A percentile compares a stretch with the other conserved stretches of the same genome.
Evolutionary conservation across 768 basidiomycete genomes (phyloP).

Genomic region (Mycena belliarum): DNA sequence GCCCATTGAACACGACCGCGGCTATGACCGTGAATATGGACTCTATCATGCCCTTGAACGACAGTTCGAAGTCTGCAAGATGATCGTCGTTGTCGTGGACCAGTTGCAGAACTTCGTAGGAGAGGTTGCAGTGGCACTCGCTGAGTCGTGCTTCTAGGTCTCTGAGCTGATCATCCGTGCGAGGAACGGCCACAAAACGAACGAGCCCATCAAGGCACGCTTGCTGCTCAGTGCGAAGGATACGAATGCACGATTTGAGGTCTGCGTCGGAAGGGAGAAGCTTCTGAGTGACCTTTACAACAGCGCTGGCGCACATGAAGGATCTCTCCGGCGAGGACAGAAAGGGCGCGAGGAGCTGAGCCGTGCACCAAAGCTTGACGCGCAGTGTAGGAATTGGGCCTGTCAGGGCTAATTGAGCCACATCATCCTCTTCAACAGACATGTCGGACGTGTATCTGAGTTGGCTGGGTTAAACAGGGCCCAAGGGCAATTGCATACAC

Average conservation of each 20-base stretch:
- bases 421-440: background rate
- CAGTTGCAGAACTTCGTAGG: background rate
- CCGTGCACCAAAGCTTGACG: background rate
- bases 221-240: constrained; percentile 2
- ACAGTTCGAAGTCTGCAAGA: background rate
- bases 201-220: background rate
- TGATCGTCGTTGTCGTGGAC: background rate
- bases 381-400: background rate
- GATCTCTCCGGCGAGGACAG: background rate
- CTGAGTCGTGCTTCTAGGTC: background rate
- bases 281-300: background rate
- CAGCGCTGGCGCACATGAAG: background rate
- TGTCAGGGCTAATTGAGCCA: background rate
- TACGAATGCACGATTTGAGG: background rate
- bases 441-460: background rate
- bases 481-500: too few relatives aligned
- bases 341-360: background rate
- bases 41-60: background rate
- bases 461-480: too few relatives aligned
- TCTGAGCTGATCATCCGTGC: background rate
- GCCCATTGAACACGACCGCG: background rate
- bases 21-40: background rate
- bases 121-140: constrained; percentile 5
- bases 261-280: background rate
- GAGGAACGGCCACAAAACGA: background rate